Percentiles rank a stretch among this genome's conserved stretches.
Evolutionary conservation across 495 filamentous ascomycete genomes (phyloP).

Genomic region (Beverwykella pulmonaria): DNA sequence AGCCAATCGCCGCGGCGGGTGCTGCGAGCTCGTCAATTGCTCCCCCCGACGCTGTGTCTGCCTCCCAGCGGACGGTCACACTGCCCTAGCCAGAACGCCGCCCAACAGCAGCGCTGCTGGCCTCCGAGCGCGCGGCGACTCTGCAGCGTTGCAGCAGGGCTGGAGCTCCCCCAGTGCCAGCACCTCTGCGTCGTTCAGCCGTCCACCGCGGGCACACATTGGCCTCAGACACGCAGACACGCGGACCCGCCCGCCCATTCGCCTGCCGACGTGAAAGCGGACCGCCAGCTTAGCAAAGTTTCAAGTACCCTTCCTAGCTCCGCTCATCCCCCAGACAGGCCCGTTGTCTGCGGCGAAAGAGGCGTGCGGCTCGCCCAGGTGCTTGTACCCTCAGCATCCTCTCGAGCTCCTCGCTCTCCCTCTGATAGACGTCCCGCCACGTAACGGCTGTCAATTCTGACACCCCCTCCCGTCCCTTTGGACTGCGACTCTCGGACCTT

Average conservation of each 20-base stretch:
- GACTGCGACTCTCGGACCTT: not conserved
- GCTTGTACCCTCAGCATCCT: conserved; percentile 10
- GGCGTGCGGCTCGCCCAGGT: not conserved
- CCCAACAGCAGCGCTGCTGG: conserved; percentile 3
- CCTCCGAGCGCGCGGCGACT: too few relatives aligned
- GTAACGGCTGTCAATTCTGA: conserved; percentile 15
- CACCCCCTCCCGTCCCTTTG: conserved; percentile 3
- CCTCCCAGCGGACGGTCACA: conserved; percentile 2
- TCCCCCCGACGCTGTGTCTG: conserved; percentile 32
- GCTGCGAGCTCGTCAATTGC: conserved; percentile 32
- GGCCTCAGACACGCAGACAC: not conserved
- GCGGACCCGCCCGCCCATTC: conserved; percentile 11
- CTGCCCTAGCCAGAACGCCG: conserved; percentile 22
- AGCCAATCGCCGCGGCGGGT: conserved; percentile 30
- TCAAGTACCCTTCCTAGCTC: conserved; percentile 8
- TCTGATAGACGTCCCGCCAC: conserved; percentile 8
- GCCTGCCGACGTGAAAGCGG: conserved; percentile 10
- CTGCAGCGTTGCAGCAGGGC: not conserved
- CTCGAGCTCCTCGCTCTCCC: conserved; percentile 13
- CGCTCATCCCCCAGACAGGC: conserved; percentile 7
- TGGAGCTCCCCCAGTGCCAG: not conserved
- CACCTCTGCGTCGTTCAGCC: not conserved
- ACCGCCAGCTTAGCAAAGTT: not conserved
- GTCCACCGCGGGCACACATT: conserved; percentile 3
- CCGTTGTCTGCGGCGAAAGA: not conserved